These are phyloP conservation scores for Rosa multiflora DNA, from an alignment of 306 rosid genomes.

Conservation along the genomic window DNA sequence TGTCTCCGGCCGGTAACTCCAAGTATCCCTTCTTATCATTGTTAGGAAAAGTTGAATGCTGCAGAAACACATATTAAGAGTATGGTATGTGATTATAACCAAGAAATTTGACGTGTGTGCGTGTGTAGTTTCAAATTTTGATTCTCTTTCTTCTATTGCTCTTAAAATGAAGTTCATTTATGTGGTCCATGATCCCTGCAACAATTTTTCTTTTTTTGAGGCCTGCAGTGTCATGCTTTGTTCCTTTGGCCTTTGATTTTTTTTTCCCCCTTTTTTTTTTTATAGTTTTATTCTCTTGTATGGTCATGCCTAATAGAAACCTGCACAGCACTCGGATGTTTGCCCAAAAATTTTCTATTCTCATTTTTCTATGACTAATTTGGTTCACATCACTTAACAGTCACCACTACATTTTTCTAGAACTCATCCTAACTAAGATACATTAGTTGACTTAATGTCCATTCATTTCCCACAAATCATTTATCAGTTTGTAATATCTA, in stretches of 20 bases:
- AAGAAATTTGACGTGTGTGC: not conserved
- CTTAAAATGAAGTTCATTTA: not conserved
- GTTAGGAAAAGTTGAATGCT: not conserved
- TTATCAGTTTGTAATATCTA: constrained; percentile 7
- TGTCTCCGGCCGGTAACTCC: constrained; percentile 86
- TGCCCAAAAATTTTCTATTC: not conserved
- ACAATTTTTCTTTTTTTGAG: not conserved
- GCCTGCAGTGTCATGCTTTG: not conserved
- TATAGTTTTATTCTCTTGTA: not conserved
- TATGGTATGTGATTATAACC: not conserved
- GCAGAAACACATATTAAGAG: not conserved
- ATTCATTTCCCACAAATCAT: not conserved
- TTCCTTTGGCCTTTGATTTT: not conserved
- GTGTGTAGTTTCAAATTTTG: not conserved
- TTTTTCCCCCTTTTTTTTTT: not conserved
- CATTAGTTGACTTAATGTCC: not conserved
- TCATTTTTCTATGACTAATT: not conserved
- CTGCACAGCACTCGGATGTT: not conserved
- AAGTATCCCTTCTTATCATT: constrained; percentile 24
- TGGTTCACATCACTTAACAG: not conserved
- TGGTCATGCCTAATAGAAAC: not conserved
- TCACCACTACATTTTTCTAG: not conserved
- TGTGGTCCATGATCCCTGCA: not conserved
- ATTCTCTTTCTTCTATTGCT: not conserved
- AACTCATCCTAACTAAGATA: not conserved